These are phyloP conservation scores for Kappamyces sp. DNA, from an alignment of 192 early-diverging fungal species.

Conservation along the genomic window DNA sequence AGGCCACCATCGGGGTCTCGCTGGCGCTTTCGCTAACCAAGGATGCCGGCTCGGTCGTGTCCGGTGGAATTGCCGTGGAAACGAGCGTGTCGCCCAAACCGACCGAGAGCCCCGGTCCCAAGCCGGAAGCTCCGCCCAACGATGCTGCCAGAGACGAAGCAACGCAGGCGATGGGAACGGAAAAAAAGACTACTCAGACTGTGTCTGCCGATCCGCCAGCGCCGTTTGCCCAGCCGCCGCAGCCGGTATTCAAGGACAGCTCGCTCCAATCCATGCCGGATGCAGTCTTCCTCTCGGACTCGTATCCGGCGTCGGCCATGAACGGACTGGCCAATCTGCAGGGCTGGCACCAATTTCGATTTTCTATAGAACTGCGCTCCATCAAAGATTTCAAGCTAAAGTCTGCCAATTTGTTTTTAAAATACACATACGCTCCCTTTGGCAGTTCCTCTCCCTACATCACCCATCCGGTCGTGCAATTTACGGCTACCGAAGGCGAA, in stretches of 20 bases:
- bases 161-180: slow-evolving; percentile 1
- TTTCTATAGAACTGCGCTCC: slow-evolving; percentile 47
- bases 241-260: no score
- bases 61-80: not conserved
- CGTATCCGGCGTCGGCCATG: no score
- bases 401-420: slow-evolving; percentile 28
- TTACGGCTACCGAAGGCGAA: slow-evolving; percentile 21
- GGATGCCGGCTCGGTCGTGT: not conserved
- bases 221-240: no score
- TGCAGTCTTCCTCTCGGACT: no score
- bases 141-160: not conserved
- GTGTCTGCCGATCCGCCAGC: not conserved
- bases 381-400: slow-evolving; percentile 21
- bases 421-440: slow-evolving; percentile 45
- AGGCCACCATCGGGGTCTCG: slow-evolving; percentile 20
- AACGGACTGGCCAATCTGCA: no score
- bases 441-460: slow-evolving; percentile 36
- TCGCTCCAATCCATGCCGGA: no score
- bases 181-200: not conserved
- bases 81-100: slow-evolving; percentile 8
- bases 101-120: not conserved
- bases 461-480: slow-evolving; percentile 35
- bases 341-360: slow-evolving; percentile 49
- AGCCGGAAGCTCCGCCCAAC: slow-evolving; percentile 9
- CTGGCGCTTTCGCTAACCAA: slow-evolving; percentile 1